A percentile compares a stretch with the other conserved stretches of the same genome.
Conservation (phyloP, 2,329 filamentous ascomycete species). For the Orbilia quercus region DNA sequence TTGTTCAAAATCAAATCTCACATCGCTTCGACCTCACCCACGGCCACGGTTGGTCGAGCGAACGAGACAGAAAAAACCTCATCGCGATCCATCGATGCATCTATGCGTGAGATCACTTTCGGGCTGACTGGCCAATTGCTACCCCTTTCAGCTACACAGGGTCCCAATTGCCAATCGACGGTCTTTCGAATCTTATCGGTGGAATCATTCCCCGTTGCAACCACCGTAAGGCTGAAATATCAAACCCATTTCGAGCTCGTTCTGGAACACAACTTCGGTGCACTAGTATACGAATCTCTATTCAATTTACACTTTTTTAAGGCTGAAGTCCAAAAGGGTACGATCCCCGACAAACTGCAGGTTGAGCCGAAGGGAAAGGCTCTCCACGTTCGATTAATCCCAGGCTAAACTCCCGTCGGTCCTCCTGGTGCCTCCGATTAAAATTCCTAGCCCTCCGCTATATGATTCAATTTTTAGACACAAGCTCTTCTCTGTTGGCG, state of each 20-base stretch:
- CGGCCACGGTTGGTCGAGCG: background rate
- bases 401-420: slow-evolving; percentile 5
- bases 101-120: background rate
- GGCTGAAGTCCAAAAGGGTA: slow-evolving; percentile 39
- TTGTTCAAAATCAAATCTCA: slow-evolving; percentile 6
- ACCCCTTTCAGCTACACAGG: slow-evolving; percentile 41
- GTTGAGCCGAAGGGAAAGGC: slow-evolving; percentile 22
- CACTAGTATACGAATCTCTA: background rate
- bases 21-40: background rate
- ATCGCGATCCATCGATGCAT: too few species aligned
- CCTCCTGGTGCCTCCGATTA: too few species aligned
- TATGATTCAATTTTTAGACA: too few species aligned
- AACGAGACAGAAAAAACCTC: background rate
- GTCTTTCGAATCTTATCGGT: slow-evolving; percentile 7
- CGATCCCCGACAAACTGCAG: slow-evolving; percentile 19
- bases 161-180: background rate
- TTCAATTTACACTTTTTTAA: slow-evolving; percentile 28
- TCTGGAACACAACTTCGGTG: slow-evolving; percentile 20
- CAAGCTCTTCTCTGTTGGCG: slow-evolving; percentile 26
- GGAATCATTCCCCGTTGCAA: background rate
- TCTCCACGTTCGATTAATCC: background rate
- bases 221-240: slow-evolving; percentile 41
- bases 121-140: background rate
- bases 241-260: slow-evolving; percentile 1
- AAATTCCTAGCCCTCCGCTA: too few species aligned